Conservation (phyloP, 73 alveolate genomes). For the Halteria grandinella region DNA sequence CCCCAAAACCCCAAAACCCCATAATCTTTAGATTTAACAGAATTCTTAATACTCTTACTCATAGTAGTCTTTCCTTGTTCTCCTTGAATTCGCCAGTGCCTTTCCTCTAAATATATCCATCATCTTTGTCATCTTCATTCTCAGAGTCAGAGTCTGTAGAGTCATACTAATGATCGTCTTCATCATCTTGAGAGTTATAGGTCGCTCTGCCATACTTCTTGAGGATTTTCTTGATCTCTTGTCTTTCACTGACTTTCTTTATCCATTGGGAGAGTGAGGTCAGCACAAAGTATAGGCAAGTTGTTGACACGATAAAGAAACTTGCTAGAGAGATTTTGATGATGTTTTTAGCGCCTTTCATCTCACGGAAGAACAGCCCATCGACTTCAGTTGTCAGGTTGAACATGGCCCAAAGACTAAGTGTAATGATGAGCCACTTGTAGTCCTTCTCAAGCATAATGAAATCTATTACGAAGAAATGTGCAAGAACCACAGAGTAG, state of each 20-base stretch:
- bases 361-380: conserved; percentile 11
- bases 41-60: too few species aligned
- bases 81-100: too few species aligned
- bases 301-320: conserved; percentile 5
- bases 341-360: background rate
- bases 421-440: background rate
- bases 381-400: background rate
- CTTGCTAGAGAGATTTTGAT: background rate
- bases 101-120: too few species aligned
- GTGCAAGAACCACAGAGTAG: conserved; percentile 2
- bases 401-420: background rate
- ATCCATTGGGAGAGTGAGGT: background rate
- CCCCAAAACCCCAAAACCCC: too few species aligned
- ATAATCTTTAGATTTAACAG: too few species aligned
- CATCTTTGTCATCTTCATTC: too few species aligned
- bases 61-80: too few species aligned
- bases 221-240: conserved; percentile 4
- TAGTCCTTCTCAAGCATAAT: conserved; percentile 25
- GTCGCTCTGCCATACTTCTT: background rate
- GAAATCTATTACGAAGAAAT: background rate
- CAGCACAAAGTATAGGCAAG: conserved; percentile 9
- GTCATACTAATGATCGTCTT: too few species aligned
- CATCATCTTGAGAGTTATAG: background rate
- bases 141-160: too few species aligned
- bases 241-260: conserved; percentile 23